Percentiles rank a stretch among this genome's conserved stretches.
phyloP scores from a whole-genome alignment of 345 rosid species.

The Euphorbia lathyris region DNA sequence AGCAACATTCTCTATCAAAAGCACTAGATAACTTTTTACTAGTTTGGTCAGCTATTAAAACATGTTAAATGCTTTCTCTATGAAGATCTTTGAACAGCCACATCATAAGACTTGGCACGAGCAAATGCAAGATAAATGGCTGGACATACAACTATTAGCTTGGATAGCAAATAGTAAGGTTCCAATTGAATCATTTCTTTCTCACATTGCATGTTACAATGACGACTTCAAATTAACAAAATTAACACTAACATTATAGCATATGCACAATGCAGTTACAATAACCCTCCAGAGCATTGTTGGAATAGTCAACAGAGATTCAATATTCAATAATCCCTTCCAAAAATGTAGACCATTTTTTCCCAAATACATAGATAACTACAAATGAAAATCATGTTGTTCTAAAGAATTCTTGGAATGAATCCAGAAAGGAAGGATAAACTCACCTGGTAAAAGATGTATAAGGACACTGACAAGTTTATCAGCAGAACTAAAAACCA shows the following conservation, averaged over 20 bases:
- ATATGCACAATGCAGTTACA: neutral
- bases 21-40: neutral
- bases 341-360: neutral
- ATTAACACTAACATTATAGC: neutral
- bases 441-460: slow-evolving; percentile 95
- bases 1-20: neutral
- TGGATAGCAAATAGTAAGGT: neutral
- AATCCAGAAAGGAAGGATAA: neutral
- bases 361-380: too few species aligned
- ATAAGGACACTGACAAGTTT: slow-evolving; percentile 94
- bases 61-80: neutral
- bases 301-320: neutral
- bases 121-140: neutral
- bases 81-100: neutral
- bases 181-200: neutral
- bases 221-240: neutral
- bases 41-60: neutral
- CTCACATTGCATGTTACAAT: neutral
- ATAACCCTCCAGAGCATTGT: neutral
- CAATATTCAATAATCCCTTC: neutral
- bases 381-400: neutral
- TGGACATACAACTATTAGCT: neutral
- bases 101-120: neutral
- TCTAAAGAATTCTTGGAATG: neutral
- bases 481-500: slow-evolving; percentile 93